These are phyloP conservation scores for Cantharellus cinnabarinus DNA, from an alignment of 768 basidiomycete species.

Conservation along the genomic window DNA sequence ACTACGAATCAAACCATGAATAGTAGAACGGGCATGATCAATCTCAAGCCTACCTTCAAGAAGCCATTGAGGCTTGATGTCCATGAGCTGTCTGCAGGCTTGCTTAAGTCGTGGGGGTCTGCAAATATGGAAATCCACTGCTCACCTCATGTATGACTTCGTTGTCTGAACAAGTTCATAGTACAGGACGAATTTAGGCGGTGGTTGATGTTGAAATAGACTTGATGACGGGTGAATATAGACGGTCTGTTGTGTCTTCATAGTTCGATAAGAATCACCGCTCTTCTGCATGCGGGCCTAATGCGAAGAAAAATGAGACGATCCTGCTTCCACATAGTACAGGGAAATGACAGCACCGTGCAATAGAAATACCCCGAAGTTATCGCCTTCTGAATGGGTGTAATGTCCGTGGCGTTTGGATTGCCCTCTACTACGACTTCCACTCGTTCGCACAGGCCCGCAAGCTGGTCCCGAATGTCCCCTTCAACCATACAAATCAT, in stretches of 20 bases:
- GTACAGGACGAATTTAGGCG: conserved; percentile 74
- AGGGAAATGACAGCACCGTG: conserved; percentile 32
- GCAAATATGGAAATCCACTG: not conserved
- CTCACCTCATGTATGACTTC: conserved; percentile 80
- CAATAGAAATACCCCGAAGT: conserved; percentile 94
- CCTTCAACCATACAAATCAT: not conserved
- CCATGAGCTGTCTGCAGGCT: conserved; percentile 67
- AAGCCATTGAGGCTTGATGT: conserved; percentile 90
- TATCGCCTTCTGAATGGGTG: conserved; percentile 84
- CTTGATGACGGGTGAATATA: conserved; percentile 93
- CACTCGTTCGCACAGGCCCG: conserved; percentile 88
- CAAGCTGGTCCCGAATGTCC: conserved; percentile 38
- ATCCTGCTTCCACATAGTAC: not conserved
- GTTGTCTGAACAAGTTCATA: conserved; percentile 96
- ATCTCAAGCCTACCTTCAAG: conserved; percentile 45
- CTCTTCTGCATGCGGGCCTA: conserved; percentile 86
- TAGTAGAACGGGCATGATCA: conserved; percentile 3
- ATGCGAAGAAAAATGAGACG: conserved; percentile 6
- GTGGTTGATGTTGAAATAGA: conserved; percentile 89
- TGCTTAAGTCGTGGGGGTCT: not conserved
- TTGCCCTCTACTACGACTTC: conserved; percentile 78
- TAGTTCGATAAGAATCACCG: conserved; percentile 90
- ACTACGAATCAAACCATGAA: conserved; percentile 26
- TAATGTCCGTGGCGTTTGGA: conserved; percentile 83
- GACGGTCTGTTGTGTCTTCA: conserved; percentile 91